Percentiles rank a stretch among this genome's conserved stretches.
Evolutionary conservation across 2,329 filamentous ascomycete species (phyloP).

Genomic region (Paracorniculantispora psalliotae): DNA sequence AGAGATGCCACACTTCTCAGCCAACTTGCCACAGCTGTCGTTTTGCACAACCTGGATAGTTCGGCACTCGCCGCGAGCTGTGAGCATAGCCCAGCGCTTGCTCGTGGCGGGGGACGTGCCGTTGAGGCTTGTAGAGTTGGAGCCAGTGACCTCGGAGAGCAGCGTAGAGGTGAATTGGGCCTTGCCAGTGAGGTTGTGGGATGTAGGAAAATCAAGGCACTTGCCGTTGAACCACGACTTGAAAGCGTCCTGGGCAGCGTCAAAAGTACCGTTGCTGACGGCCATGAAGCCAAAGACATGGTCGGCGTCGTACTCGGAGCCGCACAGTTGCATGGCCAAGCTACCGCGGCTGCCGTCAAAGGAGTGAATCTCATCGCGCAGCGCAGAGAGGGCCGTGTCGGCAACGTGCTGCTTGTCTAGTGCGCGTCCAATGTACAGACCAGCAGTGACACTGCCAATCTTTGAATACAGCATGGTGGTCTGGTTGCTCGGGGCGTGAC

Average conservation of each 20-base stretch:
- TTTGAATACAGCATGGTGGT: background rate
- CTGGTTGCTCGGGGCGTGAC: background rate
- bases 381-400: background rate
- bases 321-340: background rate
- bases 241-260: background rate
- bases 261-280: constrained; percentile 3
- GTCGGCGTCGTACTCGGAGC: background rate
- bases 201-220: background rate
- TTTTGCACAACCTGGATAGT: constrained; percentile 26
- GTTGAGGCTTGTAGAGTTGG: constrained; percentile 2
- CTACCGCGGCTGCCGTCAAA: background rate
- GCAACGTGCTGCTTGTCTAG: background rate
- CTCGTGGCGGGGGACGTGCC: background rate
- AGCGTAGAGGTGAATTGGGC: background rate
- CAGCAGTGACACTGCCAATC: background rate
- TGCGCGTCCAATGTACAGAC: background rate
- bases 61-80: background rate
- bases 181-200: background rate
- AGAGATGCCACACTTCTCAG: constrained; percentile 34
- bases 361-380: constrained; percentile 1
- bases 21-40: constrained; percentile 34
- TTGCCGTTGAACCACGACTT: background rate
- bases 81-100: background rate
- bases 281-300: constrained; percentile 9
- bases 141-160: background rate